Conservation (phyloP, 202 grass and related monocot species). For the Digitaria exilis region DNA sequence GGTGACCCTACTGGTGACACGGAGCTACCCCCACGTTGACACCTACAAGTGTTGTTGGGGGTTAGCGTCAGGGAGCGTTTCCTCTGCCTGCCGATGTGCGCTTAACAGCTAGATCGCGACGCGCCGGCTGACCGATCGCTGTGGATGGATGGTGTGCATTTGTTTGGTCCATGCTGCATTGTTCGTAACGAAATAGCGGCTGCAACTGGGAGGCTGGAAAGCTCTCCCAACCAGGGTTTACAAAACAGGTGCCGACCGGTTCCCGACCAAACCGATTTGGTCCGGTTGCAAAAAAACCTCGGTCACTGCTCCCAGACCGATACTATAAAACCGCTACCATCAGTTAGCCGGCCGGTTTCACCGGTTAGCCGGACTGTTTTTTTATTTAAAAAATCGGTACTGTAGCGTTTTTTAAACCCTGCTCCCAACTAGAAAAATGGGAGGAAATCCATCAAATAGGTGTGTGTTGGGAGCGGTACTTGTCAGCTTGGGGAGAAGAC, state of each 20-base stretch:
- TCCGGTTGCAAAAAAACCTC: too few species aligned
- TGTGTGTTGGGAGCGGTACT: not conserved
- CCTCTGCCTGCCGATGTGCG: not conserved
- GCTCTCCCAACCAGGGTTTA: too few species aligned
- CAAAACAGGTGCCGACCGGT: too few species aligned
- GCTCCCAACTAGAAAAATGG: not conserved
- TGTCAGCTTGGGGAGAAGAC: not conserved
- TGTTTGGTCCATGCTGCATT: constrained; percentile 22
- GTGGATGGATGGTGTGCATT: not conserved
- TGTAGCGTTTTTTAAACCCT: too few species aligned
- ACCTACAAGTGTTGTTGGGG: constrained; percentile 32
- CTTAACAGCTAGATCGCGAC: constrained; percentile 26
- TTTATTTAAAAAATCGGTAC: too few species aligned
- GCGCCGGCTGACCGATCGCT: not conserved
- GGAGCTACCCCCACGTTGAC: constrained; percentile 8
- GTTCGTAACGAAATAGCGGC: constrained; percentile 33
- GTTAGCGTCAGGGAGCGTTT: constrained; percentile 25
- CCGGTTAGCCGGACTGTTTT: too few species aligned
- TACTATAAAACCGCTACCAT: too few species aligned
- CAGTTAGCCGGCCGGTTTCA: too few species aligned
- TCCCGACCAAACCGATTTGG: too few species aligned
- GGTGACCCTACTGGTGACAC: constrained; percentile 4
- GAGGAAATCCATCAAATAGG: not conserved
- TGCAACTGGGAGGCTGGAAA: not conserved
- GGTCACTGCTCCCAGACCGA: too few species aligned